Percentiles rank a stretch among this genome's conserved stretches.
These are phyloP conservation scores for Chlorella sp. DNA, from an alignment of 139 green algal species.

Conservation along the genomic window DNA sequence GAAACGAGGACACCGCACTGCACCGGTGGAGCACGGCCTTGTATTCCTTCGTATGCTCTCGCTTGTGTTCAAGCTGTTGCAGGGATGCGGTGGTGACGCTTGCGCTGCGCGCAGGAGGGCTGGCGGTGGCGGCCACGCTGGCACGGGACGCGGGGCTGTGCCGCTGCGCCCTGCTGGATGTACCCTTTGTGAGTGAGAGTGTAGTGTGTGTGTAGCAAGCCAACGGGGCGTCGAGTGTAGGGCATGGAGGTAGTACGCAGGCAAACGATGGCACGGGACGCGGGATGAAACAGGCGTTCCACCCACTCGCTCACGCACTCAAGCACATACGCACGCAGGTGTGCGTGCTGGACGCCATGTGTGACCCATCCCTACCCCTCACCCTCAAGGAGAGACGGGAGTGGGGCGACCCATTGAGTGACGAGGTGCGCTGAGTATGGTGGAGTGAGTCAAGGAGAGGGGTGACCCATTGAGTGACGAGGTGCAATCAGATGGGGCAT, in stretches of 20 bases:
- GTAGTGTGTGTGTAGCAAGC: too few relatives aligned
- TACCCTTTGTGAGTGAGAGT: constrained; percentile 56
- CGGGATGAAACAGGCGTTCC: too few relatives aligned
- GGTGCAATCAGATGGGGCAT: background rate
- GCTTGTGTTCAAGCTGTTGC: background rate
- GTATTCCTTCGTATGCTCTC: background rate
- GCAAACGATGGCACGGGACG: too few relatives aligned
- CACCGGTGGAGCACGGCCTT: background rate
- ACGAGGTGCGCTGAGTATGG: background rate
- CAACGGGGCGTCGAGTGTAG: too few relatives aligned
- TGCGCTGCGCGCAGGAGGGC: constrained; percentile 5
- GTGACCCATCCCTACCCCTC: constrained; percentile 35
- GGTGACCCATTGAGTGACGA: background rate
- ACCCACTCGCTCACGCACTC: too few relatives aligned
- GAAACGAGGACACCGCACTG: background rate
- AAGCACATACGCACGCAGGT: too few relatives aligned
- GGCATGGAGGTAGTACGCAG: too few relatives aligned
- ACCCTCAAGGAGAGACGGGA: constrained; percentile 50
- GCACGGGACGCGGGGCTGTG: background rate
- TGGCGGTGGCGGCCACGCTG: constrained; percentile 11
- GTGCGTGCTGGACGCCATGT: constrained; percentile 42
- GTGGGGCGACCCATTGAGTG: constrained; percentile 49
- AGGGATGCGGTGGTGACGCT: background rate
- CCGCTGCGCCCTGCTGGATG: constrained; percentile 36
- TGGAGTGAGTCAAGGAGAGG: background rate